Base-by-base conservation (phyloP, 2,329 filamentous ascomycete genomes). In the Ophiostoma angusticollis region DNA sequence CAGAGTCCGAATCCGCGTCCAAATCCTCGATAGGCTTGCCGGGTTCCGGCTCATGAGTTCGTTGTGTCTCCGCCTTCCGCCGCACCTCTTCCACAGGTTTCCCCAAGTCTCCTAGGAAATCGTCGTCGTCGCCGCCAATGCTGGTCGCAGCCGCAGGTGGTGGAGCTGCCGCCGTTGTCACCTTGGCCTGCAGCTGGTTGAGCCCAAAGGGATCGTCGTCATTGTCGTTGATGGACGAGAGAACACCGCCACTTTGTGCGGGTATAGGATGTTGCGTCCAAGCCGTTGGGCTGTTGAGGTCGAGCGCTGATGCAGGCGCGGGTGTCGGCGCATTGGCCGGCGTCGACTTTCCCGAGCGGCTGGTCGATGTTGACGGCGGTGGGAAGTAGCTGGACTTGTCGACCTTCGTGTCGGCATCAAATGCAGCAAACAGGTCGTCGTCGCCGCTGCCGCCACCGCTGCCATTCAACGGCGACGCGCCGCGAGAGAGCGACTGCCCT, bases 201-300 rank as follows among this genome's bases (percentile, higher is more conserved):
- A 95, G 63, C 1, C 84, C 89, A 55, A 96, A 95, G 2, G 86
- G 84, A 53, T 94, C 85, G 53, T 93, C 85, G 49, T 94, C 84
- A 41, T 89, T 80, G 11, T 57, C 61, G 45, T 13, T 21, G 21
- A 3, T 14, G 60, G 22, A 14, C 0, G 50, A 56, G 9, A 52
- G 54, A 31, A 51, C 50, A 21, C 31, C 18, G 28, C 13, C 14
- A 4, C 14, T 28, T 47, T 14, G 49, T 42, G 4, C 53, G 4
- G 39, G 11, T 11, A 29, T 17, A 18, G 39, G 31, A 19, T 61
- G 54, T 39, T 60, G 49, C 18, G 52, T 59, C 74, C 74, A 79
- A 2, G 74, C 65, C 40, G 55, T 63, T 2, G 75, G 68, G 40
- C 65, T 62, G 39, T 61, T 65, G 33, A 79, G 58, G 51, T 78